phyloP scores from a whole-genome alignment of 257 asterid species.

The Ballota nigra region DNA sequence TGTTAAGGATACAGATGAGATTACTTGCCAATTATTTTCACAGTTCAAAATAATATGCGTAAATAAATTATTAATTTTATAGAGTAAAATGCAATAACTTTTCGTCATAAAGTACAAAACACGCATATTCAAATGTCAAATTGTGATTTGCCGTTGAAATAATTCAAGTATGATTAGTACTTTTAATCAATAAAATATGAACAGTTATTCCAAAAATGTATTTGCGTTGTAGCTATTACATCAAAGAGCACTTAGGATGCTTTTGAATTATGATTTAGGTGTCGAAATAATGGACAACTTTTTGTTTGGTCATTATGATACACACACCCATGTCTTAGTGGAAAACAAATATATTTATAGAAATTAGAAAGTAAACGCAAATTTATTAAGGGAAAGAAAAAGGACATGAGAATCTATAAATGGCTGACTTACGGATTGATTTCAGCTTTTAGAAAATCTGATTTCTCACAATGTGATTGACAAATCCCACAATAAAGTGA shows the following conservation, averaged over 20 bases:
- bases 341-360: too few species aligned
- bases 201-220: neutral
- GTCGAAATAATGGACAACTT: slow-evolving; percentile 30
- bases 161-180: neutral
- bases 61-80: too few species aligned
- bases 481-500: slow-evolving; percentile 38
- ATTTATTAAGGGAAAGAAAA: neutral
- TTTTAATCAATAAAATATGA: neutral
- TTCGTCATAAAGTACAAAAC: neutral
- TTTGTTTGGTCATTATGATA: slow-evolving; percentile 20
- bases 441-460: slow-evolving; percentile 25
- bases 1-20: too few species aligned
- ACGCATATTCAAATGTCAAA: neutral
- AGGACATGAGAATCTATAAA: slow-evolving; percentile 32
- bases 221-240: neutral
- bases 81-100: neutral
- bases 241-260: slow-evolving; percentile 2
- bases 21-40: too few species aligned
- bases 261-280: neutral
- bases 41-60: too few species aligned
- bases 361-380: slow-evolving; percentile 4
- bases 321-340: slow-evolving; percentile 13
- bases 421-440: slow-evolving; percentile 38
- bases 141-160: neutral
- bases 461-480: slow-evolving; percentile 30